phyloP scores from a whole-genome alignment of 768 basidiomycete genomes.

The Tricholoma matsutake region DNA sequence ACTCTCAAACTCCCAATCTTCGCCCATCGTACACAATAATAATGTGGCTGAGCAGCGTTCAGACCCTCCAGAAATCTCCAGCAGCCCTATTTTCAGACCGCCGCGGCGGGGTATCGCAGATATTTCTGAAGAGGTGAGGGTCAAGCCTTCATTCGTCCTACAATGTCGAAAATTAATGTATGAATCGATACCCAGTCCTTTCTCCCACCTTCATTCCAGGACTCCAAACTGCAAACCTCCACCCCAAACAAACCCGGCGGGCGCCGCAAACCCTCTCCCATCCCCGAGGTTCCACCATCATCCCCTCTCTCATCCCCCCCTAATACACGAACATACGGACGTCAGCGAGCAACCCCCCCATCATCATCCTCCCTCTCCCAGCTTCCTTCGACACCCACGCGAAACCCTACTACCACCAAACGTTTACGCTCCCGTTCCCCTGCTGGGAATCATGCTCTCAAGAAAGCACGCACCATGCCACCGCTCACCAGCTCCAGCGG shows the following conservation, averaged over 20 bases:
- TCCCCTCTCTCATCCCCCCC: constrained; percentile 25
- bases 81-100: not conserved
- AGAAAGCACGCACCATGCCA: constrained; percentile 14
- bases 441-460: constrained; percentile 3
- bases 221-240: constrained; percentile 46
- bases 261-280: constrained; percentile 44
- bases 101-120: constrained; percentile 15
- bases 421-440: constrained; percentile 14
- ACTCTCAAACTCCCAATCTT: constrained; percentile 2
- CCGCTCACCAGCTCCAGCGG: not conserved
- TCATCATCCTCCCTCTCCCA: constrained; percentile 9
- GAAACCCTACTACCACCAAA: constrained; percentile 6
- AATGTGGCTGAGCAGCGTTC: not conserved
- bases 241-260: constrained; percentile 37
- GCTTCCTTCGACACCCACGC: constrained; percentile 12
- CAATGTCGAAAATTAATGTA: not conserved
- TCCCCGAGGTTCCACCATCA: constrained; percentile 28
- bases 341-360: constrained; percentile 5
- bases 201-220: constrained; percentile 54
- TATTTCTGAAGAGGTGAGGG: constrained; percentile 27
- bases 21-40: too few relatives aligned
- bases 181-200: constrained; percentile 30
- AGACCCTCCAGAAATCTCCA: not conserved
- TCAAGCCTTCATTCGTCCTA: not conserved
- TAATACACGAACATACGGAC: constrained; percentile 20